Evolutionary conservation across 306 rosid species (phyloP).

Genomic region (Lathyrus sativus): DNA sequence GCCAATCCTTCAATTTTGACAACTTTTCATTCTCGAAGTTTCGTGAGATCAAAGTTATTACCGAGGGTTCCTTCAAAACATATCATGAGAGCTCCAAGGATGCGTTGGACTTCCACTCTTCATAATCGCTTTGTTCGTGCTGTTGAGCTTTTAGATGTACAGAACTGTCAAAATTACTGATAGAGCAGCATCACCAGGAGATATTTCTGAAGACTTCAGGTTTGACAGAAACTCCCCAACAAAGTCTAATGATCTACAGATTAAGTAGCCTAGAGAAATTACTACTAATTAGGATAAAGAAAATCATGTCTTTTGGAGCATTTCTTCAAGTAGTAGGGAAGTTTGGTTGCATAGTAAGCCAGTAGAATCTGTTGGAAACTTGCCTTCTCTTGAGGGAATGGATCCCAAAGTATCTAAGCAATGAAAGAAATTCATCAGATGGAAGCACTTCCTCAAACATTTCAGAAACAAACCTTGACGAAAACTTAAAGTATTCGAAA

Average conservation of each 20-base stretch:
- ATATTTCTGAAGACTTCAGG: slow-evolving; percentile 76
- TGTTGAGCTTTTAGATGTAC: slow-evolving; percentile 96
- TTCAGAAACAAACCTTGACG: slow-evolving; percentile 75
- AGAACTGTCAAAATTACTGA: slow-evolving; percentile 94
- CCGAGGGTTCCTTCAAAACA: slow-evolving; percentile 84
- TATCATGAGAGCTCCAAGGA: slow-evolving; percentile 92
- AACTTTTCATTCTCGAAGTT: slow-evolving; percentile 47
- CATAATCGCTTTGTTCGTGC: slow-evolving; percentile 98
- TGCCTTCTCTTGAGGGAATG: slow-evolving; percentile 60
- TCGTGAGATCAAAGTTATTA: slow-evolving; percentile 67
- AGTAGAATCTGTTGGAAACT: slow-evolving; percentile 51
- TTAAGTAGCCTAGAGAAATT: slow-evolving; percentile 51
- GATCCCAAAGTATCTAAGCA: slow-evolving; percentile 73
- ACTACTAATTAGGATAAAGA: slow-evolving; percentile 57
- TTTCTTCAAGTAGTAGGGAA: slow-evolving; percentile 92
- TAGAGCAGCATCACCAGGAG: slow-evolving; percentile 85
- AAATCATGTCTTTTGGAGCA: slow-evolving; percentile 65
- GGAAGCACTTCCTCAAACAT: slow-evolving; percentile 66
- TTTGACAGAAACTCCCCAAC: slow-evolving; percentile 62
- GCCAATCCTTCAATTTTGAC: background rate
- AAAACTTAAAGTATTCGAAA: too few species aligned
- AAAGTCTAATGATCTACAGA: slow-evolving; percentile 46
- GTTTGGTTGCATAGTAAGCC: slow-evolving; percentile 79
- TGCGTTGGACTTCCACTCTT: slow-evolving; percentile 95
- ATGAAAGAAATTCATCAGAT: too few species aligned